Percentiles rank a stretch among this genome's conserved stretches.
phyloP scores from a whole-genome alignment of 768 basidiomycete species.

The Hysterangium stoloniferum region DNA sequence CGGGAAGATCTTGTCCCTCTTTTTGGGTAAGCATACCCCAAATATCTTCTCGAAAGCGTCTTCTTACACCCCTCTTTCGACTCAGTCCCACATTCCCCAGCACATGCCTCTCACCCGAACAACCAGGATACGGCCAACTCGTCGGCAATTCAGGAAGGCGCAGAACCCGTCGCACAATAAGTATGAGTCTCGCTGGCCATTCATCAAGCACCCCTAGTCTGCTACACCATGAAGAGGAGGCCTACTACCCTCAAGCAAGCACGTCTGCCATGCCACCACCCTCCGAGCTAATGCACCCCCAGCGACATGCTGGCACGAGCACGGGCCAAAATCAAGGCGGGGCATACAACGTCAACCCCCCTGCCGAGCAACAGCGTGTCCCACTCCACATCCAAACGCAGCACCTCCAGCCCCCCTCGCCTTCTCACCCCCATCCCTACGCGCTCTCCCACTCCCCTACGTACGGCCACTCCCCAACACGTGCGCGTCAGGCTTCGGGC shows the following conservation, averaged over 20 bases:
- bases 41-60: background rate
- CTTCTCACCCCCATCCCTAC: background rate
- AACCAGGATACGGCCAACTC: constrained; percentile 82
- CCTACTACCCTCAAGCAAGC: too few relatives aligned
- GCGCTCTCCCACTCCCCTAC: background rate
- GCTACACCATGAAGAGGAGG: too few relatives aligned
- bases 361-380: background rate
- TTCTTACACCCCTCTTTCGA: constrained; percentile 7
- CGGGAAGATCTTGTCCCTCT: constrained; percentile 80
- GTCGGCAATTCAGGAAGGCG: constrained; percentile 34
- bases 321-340: constrained; percentile 14
- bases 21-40: constrained; percentile 55
- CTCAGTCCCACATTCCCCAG: constrained; percentile 73
- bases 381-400: background rate
- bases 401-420: background rate
- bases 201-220: too few relatives aligned
- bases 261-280: constrained; percentile 9
- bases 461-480: background rate
- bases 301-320: constrained; percentile 11
- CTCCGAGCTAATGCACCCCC: constrained; percentile 13
- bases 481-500: background rate
- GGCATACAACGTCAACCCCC: background rate
- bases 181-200: background rate
- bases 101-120: constrained; percentile 78
- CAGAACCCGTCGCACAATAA: constrained; percentile 6